Evolutionary conservation across 495 filamentous ascomycete genomes (phyloP).

Genomic region (Penicillium macrosclerotiorum): DNA sequence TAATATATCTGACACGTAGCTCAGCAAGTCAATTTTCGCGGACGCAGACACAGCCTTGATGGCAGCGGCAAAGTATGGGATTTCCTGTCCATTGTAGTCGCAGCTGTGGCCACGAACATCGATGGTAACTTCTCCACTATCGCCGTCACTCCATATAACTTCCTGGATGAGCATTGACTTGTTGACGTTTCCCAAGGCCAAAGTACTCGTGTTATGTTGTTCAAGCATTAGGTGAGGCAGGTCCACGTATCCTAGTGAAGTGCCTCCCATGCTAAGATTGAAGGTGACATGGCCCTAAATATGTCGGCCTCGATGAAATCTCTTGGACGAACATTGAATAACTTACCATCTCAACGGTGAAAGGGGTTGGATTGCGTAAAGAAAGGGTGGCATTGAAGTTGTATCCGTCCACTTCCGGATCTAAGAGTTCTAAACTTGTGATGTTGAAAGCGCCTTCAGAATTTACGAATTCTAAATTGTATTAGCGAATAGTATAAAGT

Average conservation of each 20-base stretch:
- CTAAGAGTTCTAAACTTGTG: conserved; percentile 21
- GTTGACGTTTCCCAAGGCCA: conserved; percentile 22
- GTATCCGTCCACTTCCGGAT: conserved; percentile 21
- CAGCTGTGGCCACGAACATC: conserved; percentile 25
- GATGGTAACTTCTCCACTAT: conserved; percentile 22
- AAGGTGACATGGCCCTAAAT: conserved; percentile 26
- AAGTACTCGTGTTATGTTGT: conserved; percentile 8
- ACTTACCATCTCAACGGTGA: conserved; percentile 30
- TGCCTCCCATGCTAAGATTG: conserved; percentile 26
- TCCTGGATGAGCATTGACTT: conserved; percentile 19
- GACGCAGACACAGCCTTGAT: conserved; percentile 24
- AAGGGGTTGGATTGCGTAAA: conserved; percentile 23
- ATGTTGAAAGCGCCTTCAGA: conserved; percentile 24
- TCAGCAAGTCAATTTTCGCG: conserved; percentile 20
- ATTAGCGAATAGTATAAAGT: neutral
- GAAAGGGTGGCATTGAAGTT: conserved; percentile 33
- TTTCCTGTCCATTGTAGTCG: conserved; percentile 27
- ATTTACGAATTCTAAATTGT: conserved; percentile 21
- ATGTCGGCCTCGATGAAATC: too few species aligned
- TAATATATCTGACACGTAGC: conserved; percentile 29
- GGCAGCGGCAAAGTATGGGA: conserved; percentile 31
- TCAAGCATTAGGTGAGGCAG: conserved; percentile 25
- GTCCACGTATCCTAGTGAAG: conserved; percentile 26
- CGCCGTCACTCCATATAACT: conserved; percentile 14
- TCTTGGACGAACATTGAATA: too few species aligned